A percentile compares a stretch with the other conserved stretches of the same genome.
Evolutionary conservation across 345 rosid genomes (phyloP).

Genomic region (Pseudoturritis turrita): DNA sequence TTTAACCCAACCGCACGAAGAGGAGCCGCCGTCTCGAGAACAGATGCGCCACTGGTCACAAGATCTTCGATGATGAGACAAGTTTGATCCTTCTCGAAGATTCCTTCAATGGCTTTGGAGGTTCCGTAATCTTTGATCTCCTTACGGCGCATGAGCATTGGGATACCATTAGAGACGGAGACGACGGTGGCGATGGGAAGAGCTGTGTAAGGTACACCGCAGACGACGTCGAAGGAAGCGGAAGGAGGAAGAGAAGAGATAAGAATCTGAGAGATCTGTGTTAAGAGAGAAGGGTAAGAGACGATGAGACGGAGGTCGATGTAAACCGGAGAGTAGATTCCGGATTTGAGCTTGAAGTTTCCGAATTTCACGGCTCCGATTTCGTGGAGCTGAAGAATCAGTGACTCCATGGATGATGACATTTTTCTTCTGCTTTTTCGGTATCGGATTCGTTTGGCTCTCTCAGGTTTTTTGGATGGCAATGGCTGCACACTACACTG

Average conservation of each 20-base stretch:
- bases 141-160: slow-evolving; percentile 94
- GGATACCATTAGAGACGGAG: slow-evolving; percentile 55
- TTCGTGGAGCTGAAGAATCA: slow-evolving; percentile 80
- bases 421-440: neutral
- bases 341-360: slow-evolving; percentile 86
- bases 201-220: slow-evolving; percentile 97
- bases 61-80: slow-evolving; percentile 82
- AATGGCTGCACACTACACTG: slow-evolving; percentile 12
- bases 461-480: neutral
- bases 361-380: slow-evolving; percentile 92
- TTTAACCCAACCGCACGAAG: slow-evolving; percentile 67
- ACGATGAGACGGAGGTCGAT: slow-evolving; percentile 94
- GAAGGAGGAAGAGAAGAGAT: slow-evolving; percentile 60
- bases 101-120: slow-evolving; percentile 79
- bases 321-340: slow-evolving; percentile 83
- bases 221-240: slow-evolving; percentile 54
- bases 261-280: slow-evolving; percentile 65
- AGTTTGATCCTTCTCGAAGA: slow-evolving; percentile 44
- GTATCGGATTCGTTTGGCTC: slow-evolving; percentile 14
- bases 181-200: slow-evolving; percentile 89
- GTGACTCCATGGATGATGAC: slow-evolving; percentile 65
- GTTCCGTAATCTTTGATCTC: slow-evolving; percentile 90
- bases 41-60: slow-evolving; percentile 88
- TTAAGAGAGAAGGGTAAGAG: slow-evolving; percentile 74
- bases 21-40: slow-evolving; percentile 87